phyloP scores from a whole-genome alignment of 805 yeast genomes.

The Danielozyma ontarioensis region DNA sequence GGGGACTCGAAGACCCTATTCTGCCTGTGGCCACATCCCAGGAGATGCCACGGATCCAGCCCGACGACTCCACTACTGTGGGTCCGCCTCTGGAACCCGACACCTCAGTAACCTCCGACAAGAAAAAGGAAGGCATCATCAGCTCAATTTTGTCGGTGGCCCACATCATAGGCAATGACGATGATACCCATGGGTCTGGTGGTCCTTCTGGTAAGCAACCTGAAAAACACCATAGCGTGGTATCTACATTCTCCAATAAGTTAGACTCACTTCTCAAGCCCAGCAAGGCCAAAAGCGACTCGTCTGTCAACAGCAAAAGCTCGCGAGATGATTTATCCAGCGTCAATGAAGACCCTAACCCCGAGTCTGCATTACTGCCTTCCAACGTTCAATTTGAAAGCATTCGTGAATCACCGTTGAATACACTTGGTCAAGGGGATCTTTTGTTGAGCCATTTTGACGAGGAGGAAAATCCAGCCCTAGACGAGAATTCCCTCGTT shows the following conservation, averaged over 20 bases:
- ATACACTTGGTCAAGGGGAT: conserved; percentile 46
- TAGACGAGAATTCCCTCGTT: background rate
- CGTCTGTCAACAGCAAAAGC: too few species aligned
- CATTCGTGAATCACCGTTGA: conserved; percentile 41
- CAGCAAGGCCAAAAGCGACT: background rate
- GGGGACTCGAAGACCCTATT: too few species aligned
- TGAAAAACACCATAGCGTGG: background rate
- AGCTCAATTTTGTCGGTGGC: too few species aligned
- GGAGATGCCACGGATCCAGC: too few species aligned
- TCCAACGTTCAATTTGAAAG: conserved; percentile 43
- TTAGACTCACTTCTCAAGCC: background rate
- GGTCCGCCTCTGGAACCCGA: too few species aligned
- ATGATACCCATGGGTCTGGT: too few species aligned
- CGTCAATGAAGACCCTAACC: background rate
- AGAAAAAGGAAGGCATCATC: too few species aligned
- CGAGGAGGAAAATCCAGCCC: background rate
- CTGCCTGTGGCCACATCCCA: too few species aligned
- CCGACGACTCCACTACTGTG: too few species aligned
- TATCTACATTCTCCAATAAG: background rate
- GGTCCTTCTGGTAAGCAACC: background rate
- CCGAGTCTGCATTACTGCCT: conserved; percentile 7
- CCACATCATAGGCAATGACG: too few species aligned
- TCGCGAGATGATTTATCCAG: too few species aligned
- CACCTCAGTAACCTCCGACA: too few species aligned
- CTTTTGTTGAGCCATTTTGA: conserved; percentile 30